Evolutionary conservation across 768 basidiomycete species (phyloP), one percentile per base, ranked within the genome.

Genomic region (Russula compacta): DNA sequence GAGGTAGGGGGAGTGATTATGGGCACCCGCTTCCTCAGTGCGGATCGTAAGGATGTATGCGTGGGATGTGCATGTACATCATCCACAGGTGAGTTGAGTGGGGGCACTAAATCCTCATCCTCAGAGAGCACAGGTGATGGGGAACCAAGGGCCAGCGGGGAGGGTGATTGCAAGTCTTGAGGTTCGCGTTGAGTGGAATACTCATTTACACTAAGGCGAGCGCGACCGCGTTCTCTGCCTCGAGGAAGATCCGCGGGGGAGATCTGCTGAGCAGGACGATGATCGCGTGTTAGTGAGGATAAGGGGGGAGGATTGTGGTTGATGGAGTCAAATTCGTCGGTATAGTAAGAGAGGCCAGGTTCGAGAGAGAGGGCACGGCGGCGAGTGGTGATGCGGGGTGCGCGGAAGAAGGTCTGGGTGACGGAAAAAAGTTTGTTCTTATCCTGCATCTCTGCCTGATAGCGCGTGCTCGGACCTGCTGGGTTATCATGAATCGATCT

Each of bases 341-440:
- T 65, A 55, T 77, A 74, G 7, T 76, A 78, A 4, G 79, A 76
- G 15, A 85, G 79, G 0, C 78, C 78, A 0, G 81, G 81, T 0
- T 77, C 82, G 19, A 82, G 71, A 0, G 82, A 83, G 14, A 75
- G 69, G 4, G 79, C 76, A 29, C 75, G 83, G 68, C 70, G 82
- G 68, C 63, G 76, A 68, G 50, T 74, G 67, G 64, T 58, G 29
- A 78, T 71, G 21, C 71, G 65, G 5, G 73, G 63, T 0, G 89
- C 88, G 52, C 79, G 78, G 72, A 94, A 97, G 71, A 89, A 86
- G 6, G 83, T 80, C 32, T 81, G 82, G 0, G 82, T 81, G 11
- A 86, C 82, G 40, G 85, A 84, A 68, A 89, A 86, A 29, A 94
- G 76, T 19, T 77, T 76, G 68, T 87, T 86, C 63, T 90, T 85